Evolutionary conservation across 179 eudicot species (phyloP).

Genomic region (Beta lomatogona): DNA sequence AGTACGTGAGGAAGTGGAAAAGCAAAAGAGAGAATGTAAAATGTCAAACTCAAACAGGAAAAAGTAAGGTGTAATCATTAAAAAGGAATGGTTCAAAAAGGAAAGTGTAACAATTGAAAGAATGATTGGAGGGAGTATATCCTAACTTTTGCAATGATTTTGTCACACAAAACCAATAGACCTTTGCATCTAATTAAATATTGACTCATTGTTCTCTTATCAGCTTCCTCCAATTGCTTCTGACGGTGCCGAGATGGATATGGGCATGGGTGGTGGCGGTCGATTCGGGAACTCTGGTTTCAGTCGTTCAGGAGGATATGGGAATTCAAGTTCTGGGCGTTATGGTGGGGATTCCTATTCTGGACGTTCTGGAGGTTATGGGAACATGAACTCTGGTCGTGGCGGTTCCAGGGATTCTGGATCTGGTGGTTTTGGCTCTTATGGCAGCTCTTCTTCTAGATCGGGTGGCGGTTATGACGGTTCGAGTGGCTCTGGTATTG

Average conservation of each 20-base stretch:
- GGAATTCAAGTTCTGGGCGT: conserved; percentile 49
- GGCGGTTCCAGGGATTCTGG: conserved; percentile 37
- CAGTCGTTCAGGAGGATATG: conserved; percentile 51
- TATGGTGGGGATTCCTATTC: conserved; percentile 34
- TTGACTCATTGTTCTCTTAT: conserved; percentile 21
- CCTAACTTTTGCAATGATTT: background rate
- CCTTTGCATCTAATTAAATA: background rate
- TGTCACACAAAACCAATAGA: background rate
- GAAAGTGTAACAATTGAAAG: too few relatives aligned
- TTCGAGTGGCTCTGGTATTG: conserved; percentile 24
- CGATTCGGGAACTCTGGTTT: conserved; percentile 54
- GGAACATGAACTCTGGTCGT: conserved; percentile 26
- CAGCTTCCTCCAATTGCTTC: conserved; percentile 78
- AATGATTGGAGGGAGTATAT: background rate
- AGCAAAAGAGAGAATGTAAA: too few relatives aligned
- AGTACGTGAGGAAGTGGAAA: too few relatives aligned
- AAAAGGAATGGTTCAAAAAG: too few relatives aligned
- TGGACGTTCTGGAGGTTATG: conserved; percentile 21
- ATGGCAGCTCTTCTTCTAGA: conserved; percentile 27
- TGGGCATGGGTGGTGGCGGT: conserved; percentile 49
- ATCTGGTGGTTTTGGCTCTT: conserved; percentile 23
- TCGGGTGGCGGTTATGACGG: conserved; percentile 33
- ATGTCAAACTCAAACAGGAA: too few relatives aligned
- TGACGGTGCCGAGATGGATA: conserved; percentile 54
- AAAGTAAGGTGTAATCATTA: too few relatives aligned